Conservation (phyloP, 805 yeast species). For the Novakomyces olei region DNA sequence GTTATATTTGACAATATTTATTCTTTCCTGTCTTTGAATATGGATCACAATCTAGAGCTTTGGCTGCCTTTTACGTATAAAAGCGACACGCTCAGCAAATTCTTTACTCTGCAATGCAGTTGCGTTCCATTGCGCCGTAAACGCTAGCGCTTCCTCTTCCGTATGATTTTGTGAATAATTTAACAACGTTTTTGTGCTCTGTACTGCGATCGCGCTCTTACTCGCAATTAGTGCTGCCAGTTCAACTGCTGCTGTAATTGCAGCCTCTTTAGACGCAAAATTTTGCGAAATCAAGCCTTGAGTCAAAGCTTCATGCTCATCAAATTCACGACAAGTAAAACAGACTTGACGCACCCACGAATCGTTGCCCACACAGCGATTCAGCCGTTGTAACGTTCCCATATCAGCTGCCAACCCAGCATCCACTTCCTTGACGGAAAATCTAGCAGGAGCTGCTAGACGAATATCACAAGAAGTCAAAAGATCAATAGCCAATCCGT, state of each 20-base stretch:
- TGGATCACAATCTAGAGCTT: too few relatives aligned
- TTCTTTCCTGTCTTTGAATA: too few relatives aligned
- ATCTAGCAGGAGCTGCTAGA: slow-evolving; percentile 29
- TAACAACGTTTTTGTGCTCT: slow-evolving; percentile 37
- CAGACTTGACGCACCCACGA: slow-evolving; percentile 39
- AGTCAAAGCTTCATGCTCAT: slow-evolving; percentile 29
- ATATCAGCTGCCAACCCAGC: slow-evolving; percentile 62
- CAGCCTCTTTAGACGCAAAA: slow-evolving; percentile 25
- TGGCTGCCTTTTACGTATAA: too few relatives aligned
- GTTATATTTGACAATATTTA: too few relatives aligned
- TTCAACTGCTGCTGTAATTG: slow-evolving; percentile 26
- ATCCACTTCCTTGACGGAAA: slow-evolving; percentile 41
- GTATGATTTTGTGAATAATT: slow-evolving; percentile 22
- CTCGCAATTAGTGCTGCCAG: slow-evolving; percentile 27
- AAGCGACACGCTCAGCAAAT: too few relatives aligned
- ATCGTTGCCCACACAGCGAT: slow-evolving; percentile 28
- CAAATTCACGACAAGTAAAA: slow-evolving; percentile 36
- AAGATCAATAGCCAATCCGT: slow-evolving; percentile 55
- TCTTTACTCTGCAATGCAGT: neutral
- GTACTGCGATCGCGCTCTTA: slow-evolving; percentile 36
- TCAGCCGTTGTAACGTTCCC: slow-evolving; percentile 51
- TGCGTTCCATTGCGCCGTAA: slow-evolving; percentile 34
- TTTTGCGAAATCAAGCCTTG: slow-evolving; percentile 35
- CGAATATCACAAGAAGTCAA: slow-evolving; percentile 37
- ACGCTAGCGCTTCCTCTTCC: slow-evolving; percentile 26